Percentiles rank a stretch among this genome's conserved stretches.
Evolutionary conservation across 192 early-diverging fungal genomes (phyloP).

Genomic region (Backusella tuberculispora): DNA sequence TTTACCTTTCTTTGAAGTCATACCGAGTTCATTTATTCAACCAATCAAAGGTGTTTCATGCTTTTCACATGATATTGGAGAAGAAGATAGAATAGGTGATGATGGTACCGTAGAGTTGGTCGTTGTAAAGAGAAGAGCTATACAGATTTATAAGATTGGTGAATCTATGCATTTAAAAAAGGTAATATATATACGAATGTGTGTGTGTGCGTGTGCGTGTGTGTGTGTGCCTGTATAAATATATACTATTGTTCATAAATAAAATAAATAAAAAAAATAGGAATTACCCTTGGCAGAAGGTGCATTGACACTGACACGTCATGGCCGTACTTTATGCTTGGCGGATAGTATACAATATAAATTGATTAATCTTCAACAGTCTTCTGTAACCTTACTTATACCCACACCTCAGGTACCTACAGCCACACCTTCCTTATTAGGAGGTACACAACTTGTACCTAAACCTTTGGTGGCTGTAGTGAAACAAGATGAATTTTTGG

Average conservation of each 20-base stretch:
- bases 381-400: constrained; percentile 29
- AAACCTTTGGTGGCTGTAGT: constrained; percentile 68
- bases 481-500: constrained; percentile 69
- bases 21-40: constrained; percentile 42
- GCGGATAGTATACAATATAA: constrained; percentile 77
- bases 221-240: background rate
- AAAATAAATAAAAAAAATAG: constrained; percentile 36
- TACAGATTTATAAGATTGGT: constrained; percentile 52
- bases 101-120: constrained; percentile 57
- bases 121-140: constrained; percentile 51
- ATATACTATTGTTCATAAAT: background rate
- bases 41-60: constrained; percentile 64
- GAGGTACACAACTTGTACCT: constrained; percentile 27
- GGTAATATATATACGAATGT: constrained; percentile 12
- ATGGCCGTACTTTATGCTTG: constrained; percentile 60
- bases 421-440: constrained; percentile 3
- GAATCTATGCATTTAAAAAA: constrained; percentile 49
- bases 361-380: constrained; percentile 52
- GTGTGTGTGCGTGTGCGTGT: background rate
- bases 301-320: constrained; percentile 57
- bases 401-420: constrained; percentile 35
- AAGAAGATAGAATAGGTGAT: constrained; percentile 47
- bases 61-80: constrained; percentile 55
- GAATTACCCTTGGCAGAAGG: constrained; percentile 70
- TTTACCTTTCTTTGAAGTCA: constrained; percentile 54